These are phyloP conservation scores for Aegilops speltoides DNA, from an alignment of 176 grass and related monocot genomes.

Conservation along the genomic window DNA sequence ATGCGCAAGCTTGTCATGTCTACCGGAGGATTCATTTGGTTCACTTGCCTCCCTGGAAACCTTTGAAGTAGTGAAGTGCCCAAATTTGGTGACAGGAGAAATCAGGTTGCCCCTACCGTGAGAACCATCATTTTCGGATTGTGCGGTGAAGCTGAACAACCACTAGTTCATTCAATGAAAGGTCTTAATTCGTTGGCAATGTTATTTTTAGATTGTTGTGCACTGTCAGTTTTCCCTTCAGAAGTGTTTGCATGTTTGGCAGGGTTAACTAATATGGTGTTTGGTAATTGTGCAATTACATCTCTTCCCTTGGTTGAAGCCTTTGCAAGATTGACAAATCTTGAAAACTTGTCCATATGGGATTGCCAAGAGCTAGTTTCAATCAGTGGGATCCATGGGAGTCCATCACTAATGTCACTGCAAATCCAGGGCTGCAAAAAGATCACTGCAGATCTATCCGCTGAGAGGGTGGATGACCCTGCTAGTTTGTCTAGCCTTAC, in stretches of 20 bases:
- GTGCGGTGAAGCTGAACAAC: constrained; percentile 34
- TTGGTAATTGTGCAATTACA: constrained; percentile 28
- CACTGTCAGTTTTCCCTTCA: constrained; percentile 9
- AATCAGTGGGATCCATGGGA: constrained; percentile 36
- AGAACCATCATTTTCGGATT: constrained; percentile 36
- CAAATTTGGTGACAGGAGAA: constrained; percentile 9
- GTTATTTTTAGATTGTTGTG: constrained; percentile 37
- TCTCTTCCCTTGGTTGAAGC: constrained; percentile 31
- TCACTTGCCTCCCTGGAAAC: constrained; percentile 16
- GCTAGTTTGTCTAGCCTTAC: neutral
- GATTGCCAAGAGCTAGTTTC: constrained; percentile 43
- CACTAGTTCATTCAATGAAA: constrained; percentile 30
- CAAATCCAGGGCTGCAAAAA: constrained; percentile 38
- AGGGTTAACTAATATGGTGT: neutral
- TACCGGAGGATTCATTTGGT: constrained; percentile 35
- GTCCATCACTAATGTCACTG: constrained; percentile 25
- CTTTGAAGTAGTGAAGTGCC: constrained; percentile 31
- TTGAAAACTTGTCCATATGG: constrained; percentile 12
- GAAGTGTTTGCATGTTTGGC: constrained; percentile 10
- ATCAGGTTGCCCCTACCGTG: constrained; percentile 14
- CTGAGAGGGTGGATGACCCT: neutral
- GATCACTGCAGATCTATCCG: constrained; percentile 12
- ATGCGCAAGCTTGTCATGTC: constrained; percentile 24
- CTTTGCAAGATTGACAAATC: constrained; percentile 32
- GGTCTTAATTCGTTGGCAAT: constrained; percentile 27